Conservation (phyloP, 345 rosid genomes). For the Erysimum cheiranthoides region DNA sequence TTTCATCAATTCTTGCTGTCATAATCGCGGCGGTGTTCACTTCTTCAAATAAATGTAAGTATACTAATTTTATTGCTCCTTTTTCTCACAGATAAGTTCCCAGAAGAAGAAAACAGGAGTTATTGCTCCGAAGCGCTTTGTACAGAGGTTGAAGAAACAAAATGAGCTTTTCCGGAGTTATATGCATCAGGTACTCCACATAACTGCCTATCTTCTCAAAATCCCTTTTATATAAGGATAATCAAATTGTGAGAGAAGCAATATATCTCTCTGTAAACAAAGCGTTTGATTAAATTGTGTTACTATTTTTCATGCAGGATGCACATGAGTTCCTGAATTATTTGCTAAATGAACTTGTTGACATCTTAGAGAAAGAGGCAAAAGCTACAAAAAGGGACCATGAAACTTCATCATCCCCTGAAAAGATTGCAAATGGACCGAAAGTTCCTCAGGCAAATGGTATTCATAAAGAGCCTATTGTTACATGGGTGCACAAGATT, state of each 20-base stretch:
- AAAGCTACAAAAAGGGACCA: slow-evolving; percentile 64
- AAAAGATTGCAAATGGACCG: slow-evolving; percentile 69
- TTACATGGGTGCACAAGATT: slow-evolving; percentile 94
- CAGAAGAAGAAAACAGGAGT: slow-evolving; percentile 99
- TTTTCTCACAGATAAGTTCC: slow-evolving; percentile 70
- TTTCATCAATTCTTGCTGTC: neutral
- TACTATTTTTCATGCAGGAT: slow-evolving; percentile 60
- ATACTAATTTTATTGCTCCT: neutral
- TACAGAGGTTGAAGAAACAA: slow-evolving; percentile 97
- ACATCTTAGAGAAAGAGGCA: slow-evolving; percentile 68
- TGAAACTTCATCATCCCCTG: slow-evolving; percentile 68
- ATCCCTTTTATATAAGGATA: neutral
- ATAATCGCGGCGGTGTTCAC: neutral
- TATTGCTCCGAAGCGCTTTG: slow-evolving; percentile 96
- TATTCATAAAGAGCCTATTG: slow-evolving; percentile 72
- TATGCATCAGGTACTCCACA: slow-evolving; percentile 89
- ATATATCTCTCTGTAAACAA: neutral
- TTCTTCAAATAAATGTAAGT: neutral
- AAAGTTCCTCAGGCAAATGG: slow-evolving; percentile 65
- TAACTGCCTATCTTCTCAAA: neutral
- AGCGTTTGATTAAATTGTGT: neutral
- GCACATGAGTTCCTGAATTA: slow-evolving; percentile 96
- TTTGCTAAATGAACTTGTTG: slow-evolving; percentile 94
- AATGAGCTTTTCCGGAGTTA: slow-evolving; percentile 99
- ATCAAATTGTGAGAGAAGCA: neutral